Conservation (phyloP, 441 rosid species). For the Mallotus repandus region DNA sequence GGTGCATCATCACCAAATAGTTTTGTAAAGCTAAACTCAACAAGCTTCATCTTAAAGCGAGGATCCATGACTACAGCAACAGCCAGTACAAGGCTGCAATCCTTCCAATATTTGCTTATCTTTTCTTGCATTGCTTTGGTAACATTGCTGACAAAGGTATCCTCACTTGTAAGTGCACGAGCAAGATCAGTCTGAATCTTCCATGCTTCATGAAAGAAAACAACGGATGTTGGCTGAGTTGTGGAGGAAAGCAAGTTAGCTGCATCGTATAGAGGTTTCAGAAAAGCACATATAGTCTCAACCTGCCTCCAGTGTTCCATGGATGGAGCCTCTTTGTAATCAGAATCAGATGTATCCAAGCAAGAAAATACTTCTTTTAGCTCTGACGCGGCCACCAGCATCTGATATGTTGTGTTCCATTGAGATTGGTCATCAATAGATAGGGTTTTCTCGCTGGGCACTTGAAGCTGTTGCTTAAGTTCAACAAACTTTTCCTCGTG, state of each 20-base stretch:
- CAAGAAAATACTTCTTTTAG: slow-evolving; percentile 83
- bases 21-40: slow-evolving; percentile 81
- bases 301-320: slow-evolving; percentile 67
- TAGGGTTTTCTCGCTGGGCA: slow-evolving; percentile 63
- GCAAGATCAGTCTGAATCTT: slow-evolving; percentile 72
- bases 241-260: slow-evolving; percentile 48
- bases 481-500: slow-evolving; percentile 82
- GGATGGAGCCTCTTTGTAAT: slow-evolving; percentile 69
- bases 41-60: slow-evolving; percentile 91
- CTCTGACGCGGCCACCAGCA: slow-evolving; percentile 80
- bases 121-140: slow-evolving; percentile 61
- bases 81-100: slow-evolving; percentile 77
- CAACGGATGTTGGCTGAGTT: slow-evolving; percentile 48
- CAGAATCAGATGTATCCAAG: slow-evolving; percentile 77
- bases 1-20: slow-evolving; percentile 78
- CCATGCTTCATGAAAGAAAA: slow-evolving; percentile 80
- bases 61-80: slow-evolving; percentile 89
- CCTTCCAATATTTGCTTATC: slow-evolving; percentile 69
- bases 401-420: slow-evolving; percentile 84
- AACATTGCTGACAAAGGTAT: slow-evolving; percentile 46
- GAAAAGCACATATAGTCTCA: slow-evolving; percentile 55
- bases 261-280: slow-evolving; percentile 76
- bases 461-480: slow-evolving; percentile 85
- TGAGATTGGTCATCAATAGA: slow-evolving; percentile 64
- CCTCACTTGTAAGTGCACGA: slow-evolving; percentile 48